These are phyloP conservation scores for Xylaria intraflava DNA, from an alignment of 495 filamentous ascomycete genomes.

Conservation along the genomic window DNA sequence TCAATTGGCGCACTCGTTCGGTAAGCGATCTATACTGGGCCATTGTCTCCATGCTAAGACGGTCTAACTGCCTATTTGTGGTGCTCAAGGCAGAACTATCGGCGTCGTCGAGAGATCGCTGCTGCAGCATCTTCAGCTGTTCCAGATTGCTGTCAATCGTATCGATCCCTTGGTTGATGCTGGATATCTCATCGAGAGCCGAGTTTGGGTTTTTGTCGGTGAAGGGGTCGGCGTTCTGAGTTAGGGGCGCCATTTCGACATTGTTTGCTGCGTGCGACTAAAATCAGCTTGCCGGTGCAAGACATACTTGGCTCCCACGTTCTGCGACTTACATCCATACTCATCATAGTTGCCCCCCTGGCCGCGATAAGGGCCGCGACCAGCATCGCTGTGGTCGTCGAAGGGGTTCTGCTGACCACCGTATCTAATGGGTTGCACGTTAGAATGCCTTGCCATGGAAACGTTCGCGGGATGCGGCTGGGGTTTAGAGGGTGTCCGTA, in stretches of 20 bases:
- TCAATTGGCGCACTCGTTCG: constrained; percentile 68
- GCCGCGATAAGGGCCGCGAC: constrained; percentile 26
- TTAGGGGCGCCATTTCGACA: constrained; percentile 59
- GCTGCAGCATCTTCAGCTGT: constrained; percentile 52
- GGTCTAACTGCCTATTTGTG: constrained; percentile 53
- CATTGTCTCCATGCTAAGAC: constrained; percentile 65
- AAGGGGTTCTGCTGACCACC: constrained; percentile 45
- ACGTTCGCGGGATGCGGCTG: not conserved
- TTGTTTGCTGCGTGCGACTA: constrained; percentile 31
- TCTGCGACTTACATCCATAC: constrained; percentile 39
- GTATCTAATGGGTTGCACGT: constrained; percentile 32
- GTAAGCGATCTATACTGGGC: constrained; percentile 67
- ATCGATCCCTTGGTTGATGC: constrained; percentile 71
- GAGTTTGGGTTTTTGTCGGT: constrained; percentile 54
- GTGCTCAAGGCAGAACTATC: constrained; percentile 45
- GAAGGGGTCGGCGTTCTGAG: constrained; percentile 39
- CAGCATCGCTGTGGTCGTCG: constrained; percentile 35
- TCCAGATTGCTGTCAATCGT: constrained; percentile 60
- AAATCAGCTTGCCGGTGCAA: constrained; percentile 8
- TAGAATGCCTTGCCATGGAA: constrained; percentile 11
- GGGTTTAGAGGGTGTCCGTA: constrained; percentile 15
- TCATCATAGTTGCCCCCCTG: constrained; percentile 42
- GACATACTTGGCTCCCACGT: not conserved
- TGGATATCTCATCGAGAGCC: constrained; percentile 74
- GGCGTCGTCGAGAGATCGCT: constrained; percentile 52